phyloP scores from a whole-genome alignment of 2,329 filamentous ascomycete genomes.

The Diplodia corticola region DNA sequence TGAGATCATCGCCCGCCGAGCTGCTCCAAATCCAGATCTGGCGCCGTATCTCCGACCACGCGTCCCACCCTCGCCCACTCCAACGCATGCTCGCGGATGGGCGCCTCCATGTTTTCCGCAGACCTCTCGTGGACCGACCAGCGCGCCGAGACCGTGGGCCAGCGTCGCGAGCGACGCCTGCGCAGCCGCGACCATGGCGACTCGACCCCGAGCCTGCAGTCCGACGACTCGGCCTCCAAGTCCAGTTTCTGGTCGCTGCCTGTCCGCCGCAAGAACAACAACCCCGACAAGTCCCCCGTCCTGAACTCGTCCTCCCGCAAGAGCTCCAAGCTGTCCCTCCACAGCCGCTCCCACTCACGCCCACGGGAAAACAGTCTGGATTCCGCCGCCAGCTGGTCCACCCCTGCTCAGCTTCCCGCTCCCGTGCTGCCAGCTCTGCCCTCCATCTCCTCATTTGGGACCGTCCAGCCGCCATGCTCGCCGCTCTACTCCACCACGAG shows the following conservation, averaged over 20 bases:
- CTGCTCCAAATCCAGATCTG: background rate
- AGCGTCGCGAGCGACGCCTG: constrained; percentile 38
- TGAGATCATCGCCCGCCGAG: background rate
- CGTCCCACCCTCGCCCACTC: background rate
- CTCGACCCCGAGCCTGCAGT: constrained; percentile 15
- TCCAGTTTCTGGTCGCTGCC: constrained; percentile 19
- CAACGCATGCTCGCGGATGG: background rate
- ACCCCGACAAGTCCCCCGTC: background rate
- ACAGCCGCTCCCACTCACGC: background rate
- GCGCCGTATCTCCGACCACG: background rate
- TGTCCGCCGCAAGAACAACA: constrained; percentile 4
- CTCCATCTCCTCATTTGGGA: constrained; percentile 36
- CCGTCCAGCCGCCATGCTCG: background rate
- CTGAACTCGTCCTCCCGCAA: background rate
- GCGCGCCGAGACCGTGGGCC: constrained; percentile 40
- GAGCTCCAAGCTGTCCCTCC: constrained; percentile 1
- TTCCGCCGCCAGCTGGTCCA: background rate
- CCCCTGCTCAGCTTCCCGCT: constrained; percentile 28
- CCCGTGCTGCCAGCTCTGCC: constrained; percentile 29
- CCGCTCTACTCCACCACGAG: background rate
- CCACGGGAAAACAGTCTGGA: background rate
- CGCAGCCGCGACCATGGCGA: constrained; percentile 26
- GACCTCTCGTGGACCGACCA: constrained; percentile 41
- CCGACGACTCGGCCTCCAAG: constrained; percentile 3
- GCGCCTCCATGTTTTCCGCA: constrained; percentile 38